A percentile compares a stretch with the other conserved stretches of the same genome.
These are phyloP conservation scores for Ashbya aceris DNA, from an alignment of 1,139 yeast species.

Conservation along the genomic window DNA sequence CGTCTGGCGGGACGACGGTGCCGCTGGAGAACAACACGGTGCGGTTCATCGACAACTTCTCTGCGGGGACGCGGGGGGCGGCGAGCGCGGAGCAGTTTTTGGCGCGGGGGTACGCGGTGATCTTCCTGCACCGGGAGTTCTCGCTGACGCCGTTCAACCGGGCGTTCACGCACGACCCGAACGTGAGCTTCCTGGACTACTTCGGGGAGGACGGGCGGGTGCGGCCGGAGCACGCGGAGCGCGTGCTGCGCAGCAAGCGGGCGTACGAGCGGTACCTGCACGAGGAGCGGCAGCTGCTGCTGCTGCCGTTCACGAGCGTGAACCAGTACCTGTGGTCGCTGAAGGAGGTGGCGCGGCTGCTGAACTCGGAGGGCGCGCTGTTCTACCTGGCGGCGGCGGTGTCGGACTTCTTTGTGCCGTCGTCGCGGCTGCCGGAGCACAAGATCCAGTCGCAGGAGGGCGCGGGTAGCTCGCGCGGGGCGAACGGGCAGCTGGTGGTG, in stretches of 20 bases:
- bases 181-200: constrained; percentile 73
- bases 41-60: constrained; percentile 88
- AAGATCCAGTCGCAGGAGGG: constrained; percentile 75
- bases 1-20: constrained; percentile 98
- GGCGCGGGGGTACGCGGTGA: constrained; percentile 80
- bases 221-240: constrained; percentile 48
- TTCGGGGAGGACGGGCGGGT: constrained; percentile 50
- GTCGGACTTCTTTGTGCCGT: constrained; percentile 88
- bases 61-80: constrained; percentile 97
- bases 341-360: constrained; percentile 51
- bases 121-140: constrained; percentile 85
- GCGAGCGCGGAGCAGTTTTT: constrained; percentile 88
- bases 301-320: constrained; percentile 88
- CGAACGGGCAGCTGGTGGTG: constrained; percentile 62
- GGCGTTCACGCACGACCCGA: constrained; percentile 73
- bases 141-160: constrained; percentile 86
- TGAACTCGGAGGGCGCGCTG: constrained; percentile 53
- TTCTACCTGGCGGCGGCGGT: constrained; percentile 96
- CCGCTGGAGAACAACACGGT: constrained; percentile 96
- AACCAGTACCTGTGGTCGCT: constrained; percentile 86
- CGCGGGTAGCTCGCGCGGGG: constrained; percentile 14
- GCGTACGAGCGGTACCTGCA: constrained; percentile 51
- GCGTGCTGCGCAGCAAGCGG: constrained; percentile 55
- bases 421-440: constrained; percentile 78
- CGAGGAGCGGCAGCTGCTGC: constrained; percentile 35